phyloP scores from a whole-genome alignment of 768 basidiomycete species.

The Russula foetens region DNA sequence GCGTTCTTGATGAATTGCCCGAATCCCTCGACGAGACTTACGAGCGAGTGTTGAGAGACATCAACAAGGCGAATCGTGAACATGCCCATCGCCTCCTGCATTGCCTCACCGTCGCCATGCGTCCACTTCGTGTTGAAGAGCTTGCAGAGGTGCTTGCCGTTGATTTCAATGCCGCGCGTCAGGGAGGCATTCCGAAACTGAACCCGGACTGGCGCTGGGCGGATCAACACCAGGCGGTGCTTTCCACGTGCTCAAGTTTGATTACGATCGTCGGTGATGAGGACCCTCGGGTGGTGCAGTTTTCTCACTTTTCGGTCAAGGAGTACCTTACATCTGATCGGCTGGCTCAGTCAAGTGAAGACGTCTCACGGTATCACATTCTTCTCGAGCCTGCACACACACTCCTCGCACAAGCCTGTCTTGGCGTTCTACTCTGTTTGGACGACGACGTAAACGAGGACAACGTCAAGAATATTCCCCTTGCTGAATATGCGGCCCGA shows the following conservation, averaged over 20 bases:
- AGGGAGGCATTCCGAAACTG: neutral
- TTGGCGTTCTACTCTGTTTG: neutral
- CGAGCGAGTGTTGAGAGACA: neutral
- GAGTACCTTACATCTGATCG: slow-evolving; percentile 1
- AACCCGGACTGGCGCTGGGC: neutral
- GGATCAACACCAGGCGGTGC: neutral
- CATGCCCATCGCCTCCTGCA: neutral
- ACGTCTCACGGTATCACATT: neutral
- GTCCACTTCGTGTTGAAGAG: neutral
- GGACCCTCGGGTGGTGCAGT: neutral
- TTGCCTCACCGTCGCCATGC: neutral
- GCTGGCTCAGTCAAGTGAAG: neutral
- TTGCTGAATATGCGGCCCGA: neutral
- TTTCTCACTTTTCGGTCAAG: slow-evolving; percentile 1
- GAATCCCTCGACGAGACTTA: slow-evolving; percentile 2
- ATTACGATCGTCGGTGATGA: neutral
- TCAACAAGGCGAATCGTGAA: neutral
- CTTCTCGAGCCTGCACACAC: neutral
- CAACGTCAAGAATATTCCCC: neutral
- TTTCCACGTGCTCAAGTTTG: neutral
- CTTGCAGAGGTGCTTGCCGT: neutral
- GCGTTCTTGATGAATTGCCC: neutral
- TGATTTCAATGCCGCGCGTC: neutral
- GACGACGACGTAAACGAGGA: neutral
- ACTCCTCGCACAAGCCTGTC: neutral